phyloP scores from a whole-genome alignment of 441 rosid genomes.

The Daphne laureola region DNA sequence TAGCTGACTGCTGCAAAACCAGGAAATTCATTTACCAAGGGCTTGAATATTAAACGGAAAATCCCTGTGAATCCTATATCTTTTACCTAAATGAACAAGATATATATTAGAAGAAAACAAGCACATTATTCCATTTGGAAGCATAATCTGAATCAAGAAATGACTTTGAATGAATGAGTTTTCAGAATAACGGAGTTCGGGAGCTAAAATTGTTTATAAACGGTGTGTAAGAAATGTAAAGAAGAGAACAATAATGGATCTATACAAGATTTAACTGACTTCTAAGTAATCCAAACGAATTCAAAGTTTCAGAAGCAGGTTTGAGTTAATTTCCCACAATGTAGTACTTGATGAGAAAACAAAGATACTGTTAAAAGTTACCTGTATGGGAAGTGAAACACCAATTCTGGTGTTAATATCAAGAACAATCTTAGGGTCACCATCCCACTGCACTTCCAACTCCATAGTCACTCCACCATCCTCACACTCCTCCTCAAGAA shows the following conservation, averaged over 20 bases:
- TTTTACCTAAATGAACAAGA: slow-evolving; percentile 50
- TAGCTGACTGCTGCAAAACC: slow-evolving; percentile 87
- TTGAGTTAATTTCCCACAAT: too few species aligned
- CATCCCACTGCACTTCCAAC: slow-evolving; percentile 94
- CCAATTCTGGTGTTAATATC: slow-evolving; percentile 71
- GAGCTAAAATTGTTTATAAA: too few species aligned
- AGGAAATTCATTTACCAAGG: slow-evolving; percentile 73
- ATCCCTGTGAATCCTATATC: slow-evolving; percentile 87
- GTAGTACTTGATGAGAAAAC: too few species aligned
- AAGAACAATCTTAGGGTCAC: slow-evolving; percentile 71
- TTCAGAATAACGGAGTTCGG: neutral
- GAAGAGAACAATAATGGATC: too few species aligned
- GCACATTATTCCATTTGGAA: neutral
- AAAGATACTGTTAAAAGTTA: slow-evolving; percentile 16
- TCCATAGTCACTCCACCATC: slow-evolving; percentile 63
- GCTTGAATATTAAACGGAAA: slow-evolving; percentile 89
- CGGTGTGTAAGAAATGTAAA: too few species aligned
- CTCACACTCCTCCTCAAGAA: slow-evolving; percentile 51
- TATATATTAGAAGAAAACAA: slow-evolving; percentile 13
- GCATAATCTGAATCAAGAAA: neutral
- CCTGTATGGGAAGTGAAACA: slow-evolving; percentile 75
- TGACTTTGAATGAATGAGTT: neutral
- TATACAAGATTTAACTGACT: too few species aligned
- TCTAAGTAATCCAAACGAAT: too few species aligned
- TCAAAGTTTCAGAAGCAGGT: too few species aligned